Base-by-base conservation (phyloP, 1,284 basidiomycete species). In the Lentinus polychrous region DNA sequence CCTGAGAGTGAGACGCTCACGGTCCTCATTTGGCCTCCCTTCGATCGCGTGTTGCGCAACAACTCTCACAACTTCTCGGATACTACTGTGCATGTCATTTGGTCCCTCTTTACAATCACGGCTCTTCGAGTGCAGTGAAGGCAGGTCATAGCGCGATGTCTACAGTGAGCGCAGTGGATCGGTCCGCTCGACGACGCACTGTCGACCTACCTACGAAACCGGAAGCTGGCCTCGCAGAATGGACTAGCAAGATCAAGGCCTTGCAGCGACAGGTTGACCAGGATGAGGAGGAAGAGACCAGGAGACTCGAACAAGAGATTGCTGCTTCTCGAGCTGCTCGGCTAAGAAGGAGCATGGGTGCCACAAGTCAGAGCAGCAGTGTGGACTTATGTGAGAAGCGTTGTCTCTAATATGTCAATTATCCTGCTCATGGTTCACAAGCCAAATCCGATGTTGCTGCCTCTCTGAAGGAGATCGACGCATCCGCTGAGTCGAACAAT, bases 221-320 rank as follows among this genome's bases (percentile, higher is more conserved):
- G 10, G 83, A 85, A 55, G 67, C 72, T 8, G 81, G 78, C 33
- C 71, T 88, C n/a, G 73, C 85, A 15, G 86, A 90, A 63, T 90
- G 86, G 86, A 77, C 86, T 14, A 83, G 69, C 64, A 82, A 75
- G 68, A 87, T 90, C 64, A 84, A 83, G 63, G 83, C 79, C 11
- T 66, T 89, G 60, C 86, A 88, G 61, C 76, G 78, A 48, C 84
- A 88, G 59, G 83, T 88, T 27, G 86, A 90, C 55, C 80, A 80
- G 15, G 83, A 87, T 54, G 86, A 87, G 53, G 86, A 86, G 61
- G 75, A 72, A 5, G 87, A 90, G 57, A 79, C 86, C 56, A 76
- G 72, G 46, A 72, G 78, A 50, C 72, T 90, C 1, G 86, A 89
- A 63, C 78, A 86, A 54, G 86, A 90, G 64, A 90, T 90, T 53